Evolutionary conservation across 306 rosid species (phyloP).

Genomic region (Vigna hirtella): DNA sequence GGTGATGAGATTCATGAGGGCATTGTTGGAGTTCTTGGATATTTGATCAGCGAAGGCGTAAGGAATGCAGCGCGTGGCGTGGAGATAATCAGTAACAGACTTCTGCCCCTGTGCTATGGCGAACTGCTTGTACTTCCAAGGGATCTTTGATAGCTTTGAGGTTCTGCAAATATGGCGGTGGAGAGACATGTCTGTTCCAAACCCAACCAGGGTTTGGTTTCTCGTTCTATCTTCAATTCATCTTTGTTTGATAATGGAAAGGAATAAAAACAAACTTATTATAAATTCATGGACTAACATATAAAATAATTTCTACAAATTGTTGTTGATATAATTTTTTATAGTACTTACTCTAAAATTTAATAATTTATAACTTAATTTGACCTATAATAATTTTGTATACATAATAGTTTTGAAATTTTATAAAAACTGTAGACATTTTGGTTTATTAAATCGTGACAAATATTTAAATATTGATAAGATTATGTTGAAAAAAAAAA

Average conservation of each 20-base stretch:
- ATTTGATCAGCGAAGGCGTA: constrained; percentile 72
- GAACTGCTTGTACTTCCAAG: constrained; percentile 52
- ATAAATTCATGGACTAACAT: too few relatives aligned
- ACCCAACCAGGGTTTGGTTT: not conserved
- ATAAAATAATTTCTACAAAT: too few relatives aligned
- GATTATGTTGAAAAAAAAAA: too few relatives aligned
- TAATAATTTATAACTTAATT: too few relatives aligned
- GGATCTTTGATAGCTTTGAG: constrained; percentile 47
- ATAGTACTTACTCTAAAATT: too few relatives aligned
- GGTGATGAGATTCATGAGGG: constrained; percentile 59
- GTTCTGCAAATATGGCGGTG: constrained; percentile 52
- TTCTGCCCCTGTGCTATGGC: constrained; percentile 61
- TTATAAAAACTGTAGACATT: too few relatives aligned
- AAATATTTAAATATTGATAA: too few relatives aligned
- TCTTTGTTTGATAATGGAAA: not conserved
- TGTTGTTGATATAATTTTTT: too few relatives aligned
- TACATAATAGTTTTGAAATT: too few relatives aligned
- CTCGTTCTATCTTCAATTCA: not conserved
- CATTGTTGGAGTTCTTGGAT: constrained; percentile 53
- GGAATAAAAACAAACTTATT: too few relatives aligned
- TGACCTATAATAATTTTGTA: too few relatives aligned
- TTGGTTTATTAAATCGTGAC: too few relatives aligned
- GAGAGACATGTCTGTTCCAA: not conserved
- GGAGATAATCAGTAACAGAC: constrained; percentile 73
- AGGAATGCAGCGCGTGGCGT: constrained; percentile 67